Evolutionary conservation across 1,139 yeast genomes (phyloP), one percentile per base, ranked within the genome.

Genomic region (Saccharomyces hybrid): DNA sequence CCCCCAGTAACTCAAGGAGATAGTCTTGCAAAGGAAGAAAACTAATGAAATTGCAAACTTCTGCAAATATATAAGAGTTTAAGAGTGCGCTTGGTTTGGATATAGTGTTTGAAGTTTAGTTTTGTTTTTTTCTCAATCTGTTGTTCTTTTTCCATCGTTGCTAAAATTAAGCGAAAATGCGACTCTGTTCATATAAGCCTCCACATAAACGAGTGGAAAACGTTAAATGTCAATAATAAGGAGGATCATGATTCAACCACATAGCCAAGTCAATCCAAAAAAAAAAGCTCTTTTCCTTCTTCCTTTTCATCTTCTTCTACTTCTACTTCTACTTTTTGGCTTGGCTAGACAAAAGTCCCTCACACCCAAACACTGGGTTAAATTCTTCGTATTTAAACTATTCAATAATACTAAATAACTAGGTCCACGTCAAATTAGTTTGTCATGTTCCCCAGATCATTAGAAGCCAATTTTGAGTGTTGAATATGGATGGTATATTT

Each of bases 401-500:
- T 14, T 34, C 9, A 27, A 2, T 8, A 27, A 2, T 46, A 8
- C 8, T 26, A 27, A 8, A 0, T 8, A 9, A 16, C 13, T 8
- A 16, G 42, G 11, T 34, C 23, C 8, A 34, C 42, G 23, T 34
- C 11, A 47, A 1, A 31, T 7, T 23, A n/a, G n/a, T 0, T 47
- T 2, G 16, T 26, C 13, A 13, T 47, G 14, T 9, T 1, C 23
- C 23, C 23, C 23, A 20, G 23, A 20, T 0, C 23, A 20, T 1
- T 20, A 20, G 1, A 20, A 1, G 23, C 23, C 25, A 2, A 16
- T 14, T 38, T 38, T 38, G 25, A 16, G 42, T 14, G 11, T 38
- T 38, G 42, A 1, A 16, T 13, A 59, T 59, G 63, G 57, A 59
- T 6, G 51, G 52, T 48, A 53, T 59, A 32, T 52, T 59, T 47